Conservation (phyloP, 202 grass and related monocot species). For the Elaeis oleifera region DNA sequence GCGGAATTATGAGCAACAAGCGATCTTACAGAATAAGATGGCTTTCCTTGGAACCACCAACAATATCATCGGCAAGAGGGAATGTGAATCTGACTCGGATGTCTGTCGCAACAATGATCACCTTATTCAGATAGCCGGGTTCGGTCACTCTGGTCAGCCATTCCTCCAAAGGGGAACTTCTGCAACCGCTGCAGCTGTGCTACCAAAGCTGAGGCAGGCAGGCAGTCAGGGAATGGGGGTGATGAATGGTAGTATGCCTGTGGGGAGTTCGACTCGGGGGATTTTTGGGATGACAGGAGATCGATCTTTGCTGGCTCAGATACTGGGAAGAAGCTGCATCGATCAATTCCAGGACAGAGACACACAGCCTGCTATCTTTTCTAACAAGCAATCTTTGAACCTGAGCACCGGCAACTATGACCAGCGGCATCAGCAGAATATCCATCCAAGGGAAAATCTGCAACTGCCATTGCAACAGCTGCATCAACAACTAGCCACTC, state of each 20-base stretch:
- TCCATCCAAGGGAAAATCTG: slow-evolving; percentile 1
- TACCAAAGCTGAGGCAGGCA: neutral
- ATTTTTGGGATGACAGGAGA: neutral
- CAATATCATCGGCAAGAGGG: too few relatives aligned
- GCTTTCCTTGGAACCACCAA: too few relatives aligned
- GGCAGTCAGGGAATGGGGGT: neutral
- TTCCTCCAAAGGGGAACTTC: slow-evolving; percentile 7
- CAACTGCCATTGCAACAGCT: slow-evolving; percentile 16
- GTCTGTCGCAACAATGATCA: too few relatives aligned
- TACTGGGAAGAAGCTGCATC: neutral
- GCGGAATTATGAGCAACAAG: neutral
- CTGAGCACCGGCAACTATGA: neutral
- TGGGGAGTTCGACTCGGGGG: neutral
- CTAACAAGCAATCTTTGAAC: neutral
- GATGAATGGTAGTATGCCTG: neutral
- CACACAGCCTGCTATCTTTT: neutral
- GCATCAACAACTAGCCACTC: neutral
- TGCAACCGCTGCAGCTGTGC: neutral
- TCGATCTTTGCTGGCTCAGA: slow-evolving; percentile 8
- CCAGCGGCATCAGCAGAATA: slow-evolving; percentile 21
- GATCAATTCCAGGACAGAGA: slow-evolving; percentile 6
- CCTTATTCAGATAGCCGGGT: slow-evolving; percentile 2
- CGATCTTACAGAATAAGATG: neutral
- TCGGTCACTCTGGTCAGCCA: neutral
- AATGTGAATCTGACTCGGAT: too few relatives aligned